Base-by-base conservation (phyloP, 305 asterid species). In the Withania somnifera region DNA sequence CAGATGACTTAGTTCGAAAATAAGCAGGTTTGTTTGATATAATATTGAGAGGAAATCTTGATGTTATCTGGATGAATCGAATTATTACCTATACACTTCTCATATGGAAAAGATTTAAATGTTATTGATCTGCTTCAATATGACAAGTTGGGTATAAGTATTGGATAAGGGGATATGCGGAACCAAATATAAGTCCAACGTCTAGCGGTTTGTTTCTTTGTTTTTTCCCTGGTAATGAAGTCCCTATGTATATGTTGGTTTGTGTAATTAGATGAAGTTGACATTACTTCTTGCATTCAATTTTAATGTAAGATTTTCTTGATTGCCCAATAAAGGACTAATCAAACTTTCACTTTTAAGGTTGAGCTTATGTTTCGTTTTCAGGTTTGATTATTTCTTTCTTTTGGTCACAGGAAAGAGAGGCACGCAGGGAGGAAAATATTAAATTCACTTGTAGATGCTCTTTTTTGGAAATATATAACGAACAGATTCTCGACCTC, bases 401-500 rank as follows among this genome's bases (percentile, higher is more conserved):
- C 6, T 64, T 15, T 32, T 67, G 82, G 19, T 71, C 45, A 79
- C 90, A 96, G 99, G 99, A 96, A 85, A 93, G 89, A 85, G 99
- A 96, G 80, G 93, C 89, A 60, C 98, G 97, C 8, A 88, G 98
- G 87, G 99, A 96, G 87, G 98, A 94, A 85, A 93, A 92, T 71
- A 73, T 96, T 63, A 92, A 83, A 84, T 96, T 91, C 84, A 90
- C 92, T 54, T 93, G 98, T 84, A 93, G 87, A 89, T 94, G 98
- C 83, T 96, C 99, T 60, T 96, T 96, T 90, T 87, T 96, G 75
- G 99, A 96, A 88, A 96, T 96, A 60, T 96, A 96, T 85, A 96
- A 96, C 7, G 99, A 94, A 85, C 99, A 96, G 40, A 96, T 96
- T 89, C 90, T 92, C 80, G 99, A 96, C 84, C 97, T 96, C 79